Evolutionary conservation across 495 filamentous ascomycete species (phyloP).

Genomic region (Neurospora sublineolata): DNA sequence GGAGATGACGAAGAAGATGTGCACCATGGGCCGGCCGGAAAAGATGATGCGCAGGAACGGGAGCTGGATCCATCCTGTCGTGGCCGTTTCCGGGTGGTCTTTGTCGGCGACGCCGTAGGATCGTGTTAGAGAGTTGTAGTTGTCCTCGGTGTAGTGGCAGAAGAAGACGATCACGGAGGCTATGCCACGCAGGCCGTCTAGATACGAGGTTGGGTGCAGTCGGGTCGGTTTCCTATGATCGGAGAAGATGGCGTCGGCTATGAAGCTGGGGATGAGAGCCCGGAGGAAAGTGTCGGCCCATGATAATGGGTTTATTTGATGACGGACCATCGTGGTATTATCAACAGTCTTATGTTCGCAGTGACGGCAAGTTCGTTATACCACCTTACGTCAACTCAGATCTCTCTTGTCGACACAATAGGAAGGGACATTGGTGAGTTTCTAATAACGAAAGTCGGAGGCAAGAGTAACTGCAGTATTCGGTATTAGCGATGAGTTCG

Average conservation of each 20-base stretch:
- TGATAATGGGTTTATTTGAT: background rate
- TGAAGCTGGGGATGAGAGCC: conserved; percentile 21
- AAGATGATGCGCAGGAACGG: conserved; percentile 53
- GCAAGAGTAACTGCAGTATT: background rate
- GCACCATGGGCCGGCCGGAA: conserved; percentile 58
- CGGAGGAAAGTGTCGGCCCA: conserved; percentile 10
- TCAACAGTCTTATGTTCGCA: background rate
- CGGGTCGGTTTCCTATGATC: conserved; percentile 17
- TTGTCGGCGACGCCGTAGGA: conserved; percentile 39
- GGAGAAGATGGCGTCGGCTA: conserved; percentile 20
- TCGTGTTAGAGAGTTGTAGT: conserved; percentile 23
- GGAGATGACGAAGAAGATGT: conserved; percentile 64
- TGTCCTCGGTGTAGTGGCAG: conserved; percentile 36
- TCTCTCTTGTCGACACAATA: background rate
- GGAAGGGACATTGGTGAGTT: background rate
- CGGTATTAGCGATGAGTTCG: background rate
- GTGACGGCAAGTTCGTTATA: background rate
- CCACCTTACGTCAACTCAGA: background rate
- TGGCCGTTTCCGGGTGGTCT: conserved; percentile 1
- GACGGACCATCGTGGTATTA: background rate
- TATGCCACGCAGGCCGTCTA: conserved; percentile 45
- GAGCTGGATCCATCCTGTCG: conserved; percentile 43
- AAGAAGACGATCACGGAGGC: conserved; percentile 43
- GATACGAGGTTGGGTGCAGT: conserved; percentile 38
- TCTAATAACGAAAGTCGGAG: background rate